Evolutionary conservation across 164 flowering plant genomes (phyloP), one percentile per base, ranked within the genome.

Genomic region (Taxillus chinensis): DNA sequence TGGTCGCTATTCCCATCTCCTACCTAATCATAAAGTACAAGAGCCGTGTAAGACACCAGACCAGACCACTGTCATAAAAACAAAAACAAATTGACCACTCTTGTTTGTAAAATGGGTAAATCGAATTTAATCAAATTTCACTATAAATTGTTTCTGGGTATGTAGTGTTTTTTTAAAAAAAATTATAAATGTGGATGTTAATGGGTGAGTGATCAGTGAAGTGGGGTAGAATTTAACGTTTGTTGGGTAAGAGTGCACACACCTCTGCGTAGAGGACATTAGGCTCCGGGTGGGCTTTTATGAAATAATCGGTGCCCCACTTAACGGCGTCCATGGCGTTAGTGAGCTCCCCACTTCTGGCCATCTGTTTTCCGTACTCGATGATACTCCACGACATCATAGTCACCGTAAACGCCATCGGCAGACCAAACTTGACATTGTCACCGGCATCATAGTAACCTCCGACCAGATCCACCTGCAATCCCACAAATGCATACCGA

Each of bases 381-480:
- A 82, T 65, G 6, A 86, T 79, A 70, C 95, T 82, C 96, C 96
- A 92, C 0, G 95, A 80, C 92, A 92, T 77, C 98, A 92, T 89
- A 5, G 98, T 92, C 2, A 87, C 48, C 10, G 98, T 92, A 80
- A 87, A 92, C 6, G 98, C 96, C 98, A 92, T 92, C 5, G 98
- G 98, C 7, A 87, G 71, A 7, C 98, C 98, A 70, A 92, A 92
- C 70, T 89, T 92, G 74, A 92, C 98, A 78, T 92, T 89, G 81
- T 92, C 98, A 48, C 98, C 98, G 39, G 98, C 96, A 68, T 92
- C 98, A 65, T 92, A 83, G 77, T 92, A 92, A 3, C 98, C 98
- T 78, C 98, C 98, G 0, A 87, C 92, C 39, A 92, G 82, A 82
- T 92, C 85, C 80, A 89, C 90, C 98, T 92, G 71, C 3, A 42